phyloP scores from a whole-genome alignment of 352 stramenopile species.

The Saprolegnia parasitica region DNA sequence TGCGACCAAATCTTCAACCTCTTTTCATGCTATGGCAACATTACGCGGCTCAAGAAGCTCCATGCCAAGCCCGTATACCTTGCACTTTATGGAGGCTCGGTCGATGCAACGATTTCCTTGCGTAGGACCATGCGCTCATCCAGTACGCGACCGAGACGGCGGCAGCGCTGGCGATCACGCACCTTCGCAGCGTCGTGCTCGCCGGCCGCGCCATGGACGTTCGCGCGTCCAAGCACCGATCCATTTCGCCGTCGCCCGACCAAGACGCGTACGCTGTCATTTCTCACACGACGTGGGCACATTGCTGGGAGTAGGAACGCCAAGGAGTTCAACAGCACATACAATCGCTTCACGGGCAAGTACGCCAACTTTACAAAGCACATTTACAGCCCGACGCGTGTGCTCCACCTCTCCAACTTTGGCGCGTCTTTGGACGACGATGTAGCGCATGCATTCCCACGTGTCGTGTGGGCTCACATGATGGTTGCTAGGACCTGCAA shows the following conservation, averaged over 20 bases:
- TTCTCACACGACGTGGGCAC: too few species aligned
- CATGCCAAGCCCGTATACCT: constrained; percentile 38
- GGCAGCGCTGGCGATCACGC: constrained; percentile 45
- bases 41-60: constrained; percentile 56
- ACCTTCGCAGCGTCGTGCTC: constrained; percentile 52
- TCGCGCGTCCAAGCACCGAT: constrained; percentile 55
- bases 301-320: constrained; percentile 22
- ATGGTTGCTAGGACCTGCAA: constrained; percentile 37
- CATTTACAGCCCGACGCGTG: constrained; percentile 62
- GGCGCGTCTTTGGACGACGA: constrained; percentile 51
- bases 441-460: constrained; percentile 10
- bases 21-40: constrained; percentile 67
- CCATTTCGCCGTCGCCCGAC: constrained; percentile 37
- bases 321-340: constrained; percentile 46
- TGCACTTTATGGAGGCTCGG: too few species aligned
- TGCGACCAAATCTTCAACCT: constrained; percentile 66
- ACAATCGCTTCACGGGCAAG: constrained; percentile 63
- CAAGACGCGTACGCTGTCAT: constrained; percentile 20
- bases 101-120: not conserved
- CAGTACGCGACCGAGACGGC: constrained; percentile 48
- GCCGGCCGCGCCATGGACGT: constrained; percentile 52
- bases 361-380: constrained; percentile 52
- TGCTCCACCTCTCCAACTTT: constrained; percentile 61
- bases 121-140: constrained; percentile 50
- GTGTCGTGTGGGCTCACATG: too few species aligned